These are phyloP conservation scores for Cylindrotheca closterium DNA, from an alignment of 108 stramenopile species.

Conservation along the genomic window DNA sequence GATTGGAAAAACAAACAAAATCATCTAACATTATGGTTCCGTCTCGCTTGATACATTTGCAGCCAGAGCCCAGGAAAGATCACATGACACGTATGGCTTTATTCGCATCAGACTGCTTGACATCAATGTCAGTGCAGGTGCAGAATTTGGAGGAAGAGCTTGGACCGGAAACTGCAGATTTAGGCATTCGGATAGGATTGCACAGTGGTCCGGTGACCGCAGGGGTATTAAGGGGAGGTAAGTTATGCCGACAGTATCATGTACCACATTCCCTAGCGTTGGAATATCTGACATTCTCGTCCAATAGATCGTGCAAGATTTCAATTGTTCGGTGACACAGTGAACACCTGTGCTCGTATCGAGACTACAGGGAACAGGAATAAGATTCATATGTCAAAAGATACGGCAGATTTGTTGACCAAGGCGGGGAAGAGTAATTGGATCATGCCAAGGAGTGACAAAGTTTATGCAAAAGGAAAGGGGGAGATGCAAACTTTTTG, in stretches of 20 bases:
- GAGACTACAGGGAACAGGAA: constrained; percentile 22
- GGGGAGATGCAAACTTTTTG: background rate
- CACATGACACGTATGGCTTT: constrained; percentile 2
- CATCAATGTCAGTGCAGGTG: background rate
- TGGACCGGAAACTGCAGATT: constrained; percentile 12
- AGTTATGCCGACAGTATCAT: constrained; percentile 6
- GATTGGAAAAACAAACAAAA: too few relatives aligned
- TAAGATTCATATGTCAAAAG: constrained; percentile 23
- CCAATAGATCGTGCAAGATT: background rate
- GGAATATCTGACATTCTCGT: too few relatives aligned
- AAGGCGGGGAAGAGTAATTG: constrained; percentile 19
- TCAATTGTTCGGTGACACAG: background rate
- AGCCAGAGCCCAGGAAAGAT: constrained; percentile 3
- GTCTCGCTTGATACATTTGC: background rate
- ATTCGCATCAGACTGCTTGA: constrained; percentile 5
- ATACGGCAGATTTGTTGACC: constrained; percentile 17
- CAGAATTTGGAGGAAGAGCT: background rate
- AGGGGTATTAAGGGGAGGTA: constrained; percentile 5
- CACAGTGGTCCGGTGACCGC: constrained; percentile 36
- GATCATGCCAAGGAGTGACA: constrained; percentile 8
- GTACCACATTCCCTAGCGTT: constrained; percentile 10
- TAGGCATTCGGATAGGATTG: constrained; percentile 56
- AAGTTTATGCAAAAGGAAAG: constrained; percentile 16
- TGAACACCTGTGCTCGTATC: constrained; percentile 7
- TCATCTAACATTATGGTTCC: too few relatives aligned